These are phyloP conservation scores for Penicillium sp. DNA, from an alignment of 2,329 filamentous ascomycete species.

Conservation along the genomic window DNA sequence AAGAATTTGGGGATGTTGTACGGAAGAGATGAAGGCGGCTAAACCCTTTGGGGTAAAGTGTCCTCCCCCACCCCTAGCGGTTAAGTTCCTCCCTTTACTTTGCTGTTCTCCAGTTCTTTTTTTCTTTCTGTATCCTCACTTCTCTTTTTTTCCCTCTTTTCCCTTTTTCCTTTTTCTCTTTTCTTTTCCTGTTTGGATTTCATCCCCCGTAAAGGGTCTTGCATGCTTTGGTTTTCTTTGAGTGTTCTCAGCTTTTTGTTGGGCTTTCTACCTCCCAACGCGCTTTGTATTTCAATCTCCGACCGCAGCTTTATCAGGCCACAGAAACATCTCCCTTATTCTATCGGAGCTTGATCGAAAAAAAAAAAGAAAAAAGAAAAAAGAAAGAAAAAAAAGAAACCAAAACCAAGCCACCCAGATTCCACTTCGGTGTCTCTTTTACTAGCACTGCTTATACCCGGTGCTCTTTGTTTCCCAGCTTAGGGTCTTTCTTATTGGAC, in stretches of 20 bases:
- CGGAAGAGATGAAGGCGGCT: conserved; percentile 9
- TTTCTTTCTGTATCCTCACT: conserved; percentile 14
- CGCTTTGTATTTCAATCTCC: conserved; percentile 9
- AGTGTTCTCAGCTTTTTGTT: conserved; percentile 8
- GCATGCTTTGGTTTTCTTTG: conserved; percentile 11
- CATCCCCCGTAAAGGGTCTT: conserved; percentile 17
- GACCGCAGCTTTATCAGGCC: conserved; percentile 6
- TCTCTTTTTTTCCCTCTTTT: conserved; percentile 17
- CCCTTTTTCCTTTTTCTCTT: conserved; percentile 23
- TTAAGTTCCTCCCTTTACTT: conserved; percentile 25
- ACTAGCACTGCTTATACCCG: conserved; percentile 10
- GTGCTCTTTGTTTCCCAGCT: conserved; percentile 9
- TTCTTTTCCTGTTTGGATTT: conserved; percentile 25
- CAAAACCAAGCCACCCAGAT: not conserved
- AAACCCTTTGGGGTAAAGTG: conserved; percentile 21
- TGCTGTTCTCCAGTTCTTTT: conserved; percentile 12
- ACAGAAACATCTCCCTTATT: not conserved
- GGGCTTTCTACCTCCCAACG: conserved; percentile 6
- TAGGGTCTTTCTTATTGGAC: conserved; percentile 5
- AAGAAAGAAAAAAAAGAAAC: not conserved
- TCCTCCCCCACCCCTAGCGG: conserved; percentile 22
- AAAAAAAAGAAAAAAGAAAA: not conserved
- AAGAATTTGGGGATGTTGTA: not conserved
- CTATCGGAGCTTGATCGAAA: not conserved
- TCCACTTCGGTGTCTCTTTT: conserved; percentile 1